Percentiles rank a stretch among this genome's conserved stretches.
Conservation (phyloP, 1,284 basidiomycete genomes). For the Rhodotorula sp. region DNA sequence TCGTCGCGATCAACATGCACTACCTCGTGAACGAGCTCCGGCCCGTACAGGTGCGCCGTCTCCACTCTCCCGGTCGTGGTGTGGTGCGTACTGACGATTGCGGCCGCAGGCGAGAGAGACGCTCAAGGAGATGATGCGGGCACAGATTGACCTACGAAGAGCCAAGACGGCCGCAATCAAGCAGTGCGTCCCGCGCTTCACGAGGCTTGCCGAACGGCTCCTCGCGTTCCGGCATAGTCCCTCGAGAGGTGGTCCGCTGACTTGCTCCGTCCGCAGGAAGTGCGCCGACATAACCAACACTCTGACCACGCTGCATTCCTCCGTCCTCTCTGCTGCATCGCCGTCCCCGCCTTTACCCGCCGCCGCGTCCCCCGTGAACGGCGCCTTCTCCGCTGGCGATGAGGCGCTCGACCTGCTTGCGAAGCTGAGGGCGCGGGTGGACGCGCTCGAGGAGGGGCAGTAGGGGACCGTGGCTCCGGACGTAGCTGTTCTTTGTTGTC, state of each 20-base stretch:
- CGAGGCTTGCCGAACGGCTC: not conserved
- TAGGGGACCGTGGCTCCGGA: no score
- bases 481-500: not conserved
- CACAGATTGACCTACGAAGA: conserved; percentile 45
- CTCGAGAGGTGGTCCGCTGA: not conserved
- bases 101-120: conserved; percentile 47
- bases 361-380: not conserved
- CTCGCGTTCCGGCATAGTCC: no score
- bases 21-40: conserved; percentile 50
- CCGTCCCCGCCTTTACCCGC: not conserved
- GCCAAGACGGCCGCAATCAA: conserved; percentile 42
- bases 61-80: no score
- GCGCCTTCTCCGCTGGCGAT: not conserved
- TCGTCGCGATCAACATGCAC: conserved; percentile 49
- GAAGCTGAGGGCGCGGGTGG: not conserved
- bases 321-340: not conserved
- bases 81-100: not conserved
- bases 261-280: not conserved
- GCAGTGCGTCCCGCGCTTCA: conserved; percentile 14
- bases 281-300: conserved; percentile 15
- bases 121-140: conserved; percentile 47
- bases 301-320: not conserved
- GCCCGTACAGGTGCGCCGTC: conserved; percentile 44
- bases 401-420: conserved; percentile 7
- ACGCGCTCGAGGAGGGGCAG: not conserved